Percentiles rank a stretch among this genome's conserved stretches.
Evolutionary conservation across 2,329 filamentous ascomycete species (phyloP).

Genomic region (Purpureocillium takamizusanense): DNA sequence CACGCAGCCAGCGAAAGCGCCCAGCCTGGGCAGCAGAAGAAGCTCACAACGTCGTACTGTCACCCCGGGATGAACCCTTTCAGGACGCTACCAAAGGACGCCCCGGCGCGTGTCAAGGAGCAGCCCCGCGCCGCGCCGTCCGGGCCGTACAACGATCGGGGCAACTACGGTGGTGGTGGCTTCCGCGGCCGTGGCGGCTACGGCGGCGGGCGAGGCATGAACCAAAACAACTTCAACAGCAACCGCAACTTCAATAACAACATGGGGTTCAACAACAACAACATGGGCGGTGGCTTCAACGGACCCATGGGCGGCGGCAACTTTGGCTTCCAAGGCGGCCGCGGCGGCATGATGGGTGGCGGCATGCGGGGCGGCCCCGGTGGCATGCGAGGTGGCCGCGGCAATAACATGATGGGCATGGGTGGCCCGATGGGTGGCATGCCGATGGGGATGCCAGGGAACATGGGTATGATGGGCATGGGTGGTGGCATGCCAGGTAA

Average conservation of each 20-base stretch:
- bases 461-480: slow-evolving; percentile 47
- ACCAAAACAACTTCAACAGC: slow-evolving; percentile 33
- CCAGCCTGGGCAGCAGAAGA: slow-evolving; percentile 55
- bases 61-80: slow-evolving; percentile 76
- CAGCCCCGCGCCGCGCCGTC: slow-evolving; percentile 44
- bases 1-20: slow-evolving; percentile 42
- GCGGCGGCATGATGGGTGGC: slow-evolving; percentile 25
- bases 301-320: slow-evolving; percentile 43
- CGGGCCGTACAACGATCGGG: slow-evolving; percentile 37
- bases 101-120: slow-evolving; percentile 55
- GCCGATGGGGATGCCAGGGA: slow-evolving; percentile 51
- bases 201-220: slow-evolving; percentile 36
- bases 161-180: slow-evolving; percentile 39
- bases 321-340: slow-evolving; percentile 40
- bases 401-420: slow-evolving; percentile 43
- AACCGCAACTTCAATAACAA: slow-evolving; percentile 33
- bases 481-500: slow-evolving; percentile 26
- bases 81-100: slow-evolving; percentile 83
- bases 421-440: slow-evolving; percentile 34
- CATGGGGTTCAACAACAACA: slow-evolving; percentile 35
- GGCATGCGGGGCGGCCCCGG: slow-evolving; percentile 38
- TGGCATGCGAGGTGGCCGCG: slow-evolving; percentile 41
- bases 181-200: slow-evolving; percentile 41
- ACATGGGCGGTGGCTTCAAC: slow-evolving; percentile 37
- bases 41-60: slow-evolving; percentile 65